Evolutionary conservation across 441 rosid species (phyloP).

Genomic region (Mallotus repandus): DNA sequence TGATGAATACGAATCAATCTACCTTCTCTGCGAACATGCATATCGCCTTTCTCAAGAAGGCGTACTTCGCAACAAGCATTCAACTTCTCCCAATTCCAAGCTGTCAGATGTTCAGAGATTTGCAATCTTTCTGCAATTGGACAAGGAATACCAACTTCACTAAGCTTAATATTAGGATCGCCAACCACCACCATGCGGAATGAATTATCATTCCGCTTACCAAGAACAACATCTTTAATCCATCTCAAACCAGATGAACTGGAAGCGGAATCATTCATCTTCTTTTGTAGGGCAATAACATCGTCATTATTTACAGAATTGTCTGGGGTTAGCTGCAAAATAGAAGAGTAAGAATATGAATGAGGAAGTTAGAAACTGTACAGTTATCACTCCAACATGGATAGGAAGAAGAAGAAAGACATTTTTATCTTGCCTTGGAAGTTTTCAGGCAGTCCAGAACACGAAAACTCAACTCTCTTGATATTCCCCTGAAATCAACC

Average conservation of each 20-base stretch:
- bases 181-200: slow-evolving; percentile 95
- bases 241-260: slow-evolving; percentile 77
- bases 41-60: slow-evolving; percentile 63
- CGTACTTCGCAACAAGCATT: slow-evolving; percentile 44
- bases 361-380: slow-evolving; percentile 16
- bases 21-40: slow-evolving; percentile 64
- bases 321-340: slow-evolving; percentile 66
- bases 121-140: slow-evolving; percentile 75
- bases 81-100: slow-evolving; percentile 67
- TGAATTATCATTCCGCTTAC: slow-evolving; percentile 79
- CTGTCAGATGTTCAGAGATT: slow-evolving; percentile 69
- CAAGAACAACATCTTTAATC: slow-evolving; percentile 89
- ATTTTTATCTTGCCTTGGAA: slow-evolving; percentile 72
- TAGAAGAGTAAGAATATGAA: slow-evolving; percentile 23
- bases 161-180: slow-evolving; percentile 70
- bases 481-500: slow-evolving; percentile 68
- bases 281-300: slow-evolving; percentile 38
- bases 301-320: slow-evolving; percentile 48
- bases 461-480: slow-evolving; percentile 70
- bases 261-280: slow-evolving; percentile 41
- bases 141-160: slow-evolving; percentile 88
- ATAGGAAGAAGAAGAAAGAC: slow-evolving; percentile 10
- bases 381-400: slow-evolving; percentile 6
- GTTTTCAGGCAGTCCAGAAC: slow-evolving; percentile 75
- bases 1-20: slow-evolving; percentile 42